Evolutionary conservation across 176 grass and related monocot genomes (phyloP).

Genomic region (Triticum urartu): DNA sequence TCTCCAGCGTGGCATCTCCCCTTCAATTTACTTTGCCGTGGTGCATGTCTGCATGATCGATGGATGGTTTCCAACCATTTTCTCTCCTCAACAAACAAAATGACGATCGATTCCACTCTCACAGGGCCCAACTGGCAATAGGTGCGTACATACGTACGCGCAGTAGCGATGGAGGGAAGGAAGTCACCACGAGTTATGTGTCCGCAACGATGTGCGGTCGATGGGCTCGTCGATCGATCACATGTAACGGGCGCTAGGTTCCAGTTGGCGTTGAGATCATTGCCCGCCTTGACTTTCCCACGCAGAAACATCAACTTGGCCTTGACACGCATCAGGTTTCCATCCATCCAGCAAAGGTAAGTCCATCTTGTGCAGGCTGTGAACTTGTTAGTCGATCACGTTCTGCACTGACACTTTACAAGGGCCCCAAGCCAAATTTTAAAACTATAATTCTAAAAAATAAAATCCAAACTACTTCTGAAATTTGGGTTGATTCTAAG

Average conservation of each 20-base stretch:
- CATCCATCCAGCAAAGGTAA: background rate
- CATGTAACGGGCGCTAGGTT: background rate
- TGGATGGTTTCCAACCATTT: background rate
- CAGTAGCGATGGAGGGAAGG: too few relatives aligned
- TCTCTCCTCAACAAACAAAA: too few relatives aligned
- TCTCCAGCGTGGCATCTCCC: background rate
- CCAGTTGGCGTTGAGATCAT: conserved; percentile 30
- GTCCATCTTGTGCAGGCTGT: background rate
- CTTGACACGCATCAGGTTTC: background rate
- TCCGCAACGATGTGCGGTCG: too few relatives aligned
- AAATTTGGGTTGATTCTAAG: too few relatives aligned
- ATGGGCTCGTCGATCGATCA: too few relatives aligned
- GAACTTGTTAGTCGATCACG: too few relatives aligned
- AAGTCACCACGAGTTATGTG: too few relatives aligned
- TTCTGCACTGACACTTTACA: background rate
- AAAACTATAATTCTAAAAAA: background rate
- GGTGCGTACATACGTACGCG: too few relatives aligned
- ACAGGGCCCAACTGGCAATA: background rate
- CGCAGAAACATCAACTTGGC: background rate
- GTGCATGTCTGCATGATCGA: background rate
- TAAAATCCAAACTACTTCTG: too few relatives aligned
- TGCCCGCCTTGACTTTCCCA: background rate
- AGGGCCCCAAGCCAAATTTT: background rate
- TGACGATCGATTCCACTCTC: background rate
- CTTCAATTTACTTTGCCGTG: background rate